Evolutionary conservation across 768 basidiomycete species (phyloP), one percentile per base, ranked within the genome.

Genomic region (Rhizopogon roseolus): DNA sequence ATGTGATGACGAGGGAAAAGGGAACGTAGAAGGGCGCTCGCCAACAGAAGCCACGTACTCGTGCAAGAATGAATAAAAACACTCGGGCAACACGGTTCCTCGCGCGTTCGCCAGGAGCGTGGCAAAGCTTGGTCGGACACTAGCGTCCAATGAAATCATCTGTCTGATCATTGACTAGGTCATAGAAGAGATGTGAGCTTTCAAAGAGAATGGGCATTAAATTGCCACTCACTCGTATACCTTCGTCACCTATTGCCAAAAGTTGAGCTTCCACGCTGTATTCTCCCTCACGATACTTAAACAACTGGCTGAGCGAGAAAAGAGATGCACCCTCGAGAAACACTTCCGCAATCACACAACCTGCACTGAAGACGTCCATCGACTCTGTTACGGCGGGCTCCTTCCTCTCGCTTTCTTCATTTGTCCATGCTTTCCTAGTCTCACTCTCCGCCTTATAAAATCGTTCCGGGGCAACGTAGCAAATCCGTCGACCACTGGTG

Each of bases 311-410:
- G 46, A 99, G 78, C 0, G 90, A 93, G 73, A 98, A 98, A 50
- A 97, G 76, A 3, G 90, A 90, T 0, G 90, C 86, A 2, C 97
- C 97, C 65, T 99, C 97, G 55, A 94, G 76, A 73, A 97, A 98
- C 57, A 99, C 77, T 69, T 99, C 97, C 1, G 94, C 93, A 36
- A 98, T 81, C 13, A 98, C 94, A 66, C 96, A 98, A 22, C 97
- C 97, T 0, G 81, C 81, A 58, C 93, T 93, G 64, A 98, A 99
- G 49, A 94, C 89, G 66, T 99, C 97, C 97, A 99, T 99, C 4
- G 89, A 80, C 70, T 99, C 93, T 1, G 93, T 95, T 25, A 98
- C 86, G 60, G 79, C 85, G 1, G 85, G 86, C 55, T 97, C 89
- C 41, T 87, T 72, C 67, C 82, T 84, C 17, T 64, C 65, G 17